Evolutionary conservation across 2,329 filamentous ascomycete species (phyloP).

Genomic region (Penicillium sp.): DNA sequence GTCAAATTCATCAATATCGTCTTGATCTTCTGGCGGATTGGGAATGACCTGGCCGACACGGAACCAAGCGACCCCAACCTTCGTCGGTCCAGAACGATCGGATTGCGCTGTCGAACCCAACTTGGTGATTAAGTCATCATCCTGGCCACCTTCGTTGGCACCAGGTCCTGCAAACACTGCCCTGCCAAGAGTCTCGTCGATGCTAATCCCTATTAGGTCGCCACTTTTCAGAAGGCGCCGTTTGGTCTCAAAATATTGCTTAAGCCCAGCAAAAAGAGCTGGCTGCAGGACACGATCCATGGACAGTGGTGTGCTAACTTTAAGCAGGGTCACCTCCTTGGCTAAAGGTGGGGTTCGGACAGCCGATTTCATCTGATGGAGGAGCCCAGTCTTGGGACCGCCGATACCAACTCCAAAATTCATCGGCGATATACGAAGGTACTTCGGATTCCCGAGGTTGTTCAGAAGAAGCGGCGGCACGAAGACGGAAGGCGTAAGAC

Average conservation of each 20-base stretch:
- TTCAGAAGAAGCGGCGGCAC: slow-evolving; percentile 85
- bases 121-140: slow-evolving; percentile 69
- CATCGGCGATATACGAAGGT: slow-evolving; percentile 75
- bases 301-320: slow-evolving; percentile 86
- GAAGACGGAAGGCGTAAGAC: slow-evolving; percentile 68
- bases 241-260: slow-evolving; percentile 84
- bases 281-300: slow-evolving; percentile 85
- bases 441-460: slow-evolving; percentile 79
- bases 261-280: slow-evolving; percentile 82
- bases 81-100: slow-evolving; percentile 46
- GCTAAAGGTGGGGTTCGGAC: slow-evolving; percentile 62
- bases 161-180: slow-evolving; percentile 73
- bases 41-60: slow-evolving; percentile 75
- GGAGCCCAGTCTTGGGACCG: slow-evolving; percentile 61
- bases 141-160: slow-evolving; percentile 63
- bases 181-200: slow-evolving; percentile 83
- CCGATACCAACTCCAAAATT: slow-evolving; percentile 42
- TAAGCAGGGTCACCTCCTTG: slow-evolving; percentile 83
- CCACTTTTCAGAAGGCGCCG: slow-evolving; percentile 82
- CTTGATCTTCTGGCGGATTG: slow-evolving; percentile 54
- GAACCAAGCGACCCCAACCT: slow-evolving; percentile 82
- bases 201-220: slow-evolving; percentile 84
- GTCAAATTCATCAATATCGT: slow-evolving; percentile 67
- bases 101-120: slow-evolving; percentile 40
- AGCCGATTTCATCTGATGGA: slow-evolving; percentile 53